Conservation (phyloP, 192 early-diverging fungal species). For the Coemansia reversa region DNA sequence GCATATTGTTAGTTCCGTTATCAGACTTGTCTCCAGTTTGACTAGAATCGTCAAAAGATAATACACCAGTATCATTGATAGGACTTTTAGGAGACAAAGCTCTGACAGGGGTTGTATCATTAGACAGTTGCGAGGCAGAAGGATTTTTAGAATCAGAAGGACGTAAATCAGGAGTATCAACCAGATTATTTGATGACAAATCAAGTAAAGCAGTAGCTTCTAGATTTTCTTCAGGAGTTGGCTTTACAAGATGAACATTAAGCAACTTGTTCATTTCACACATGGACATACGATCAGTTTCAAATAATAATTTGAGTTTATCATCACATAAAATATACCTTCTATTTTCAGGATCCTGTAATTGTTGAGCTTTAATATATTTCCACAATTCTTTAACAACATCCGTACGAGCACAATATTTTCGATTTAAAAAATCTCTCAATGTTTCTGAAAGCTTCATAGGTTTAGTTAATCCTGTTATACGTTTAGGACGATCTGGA, state of each 20-base stretch:
- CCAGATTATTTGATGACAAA: constrained; percentile 31
- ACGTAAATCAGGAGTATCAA: constrained; percentile 14
- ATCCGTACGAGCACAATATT: constrained; percentile 47
- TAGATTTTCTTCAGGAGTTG: constrained; percentile 45
- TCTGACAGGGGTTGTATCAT: background rate
- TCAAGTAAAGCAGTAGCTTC: constrained; percentile 32
- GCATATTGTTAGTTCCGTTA: background rate
- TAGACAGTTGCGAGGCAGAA: background rate
- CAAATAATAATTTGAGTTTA: constrained; percentile 38
- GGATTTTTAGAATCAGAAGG: background rate
- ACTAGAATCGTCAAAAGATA: background rate
- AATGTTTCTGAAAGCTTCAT: constrained; percentile 52
- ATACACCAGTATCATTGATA: background rate
- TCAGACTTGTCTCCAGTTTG: constrained; percentile 2
- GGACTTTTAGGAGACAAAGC: background rate
- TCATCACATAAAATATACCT: constrained; percentile 55
- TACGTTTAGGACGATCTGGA: constrained; percentile 41
- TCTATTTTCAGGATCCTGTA: constrained; percentile 53
- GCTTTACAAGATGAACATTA: constrained; percentile 47
- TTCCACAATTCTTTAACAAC: constrained; percentile 56
- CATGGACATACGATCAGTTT: constrained; percentile 46
- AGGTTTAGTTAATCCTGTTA: constrained; percentile 53
- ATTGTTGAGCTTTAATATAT: constrained; percentile 47
- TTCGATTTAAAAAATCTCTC: constrained; percentile 42
- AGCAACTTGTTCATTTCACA: constrained; percentile 57